Evolutionary conservation across 208 protist genomes (phyloP), one percentile per base, ranked within the genome.

Genomic region (Trypanosomatidae sp.): DNA sequence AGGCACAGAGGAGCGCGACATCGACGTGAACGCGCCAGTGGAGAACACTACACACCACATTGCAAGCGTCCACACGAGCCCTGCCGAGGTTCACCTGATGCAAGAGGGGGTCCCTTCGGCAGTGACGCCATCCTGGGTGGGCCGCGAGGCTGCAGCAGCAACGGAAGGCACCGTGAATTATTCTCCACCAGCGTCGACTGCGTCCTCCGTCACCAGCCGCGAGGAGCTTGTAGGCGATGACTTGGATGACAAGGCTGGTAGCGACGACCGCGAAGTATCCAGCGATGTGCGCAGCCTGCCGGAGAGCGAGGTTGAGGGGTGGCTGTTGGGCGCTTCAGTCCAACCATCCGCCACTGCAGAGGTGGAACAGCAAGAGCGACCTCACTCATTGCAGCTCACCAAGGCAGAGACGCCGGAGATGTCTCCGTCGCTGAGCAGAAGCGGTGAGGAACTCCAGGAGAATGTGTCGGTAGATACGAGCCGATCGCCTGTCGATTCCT

Each of bases 221-320:
- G 66, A 50, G 33, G 49, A 50, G 7, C 44, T 68, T 28, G 46
- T 39, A n/a, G 22, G 5, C 0, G 15, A 8, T 9, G n/a, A 22
- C 25, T 41, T 5, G 25, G 44, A 50, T 50, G 10, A 7, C 52
- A 50, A 71, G 36, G 15, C 30, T 15, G 15, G n/a, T 5, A 43
- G 22, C 22, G 39, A 36, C 36, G 39, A 15, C 44, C 33, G 46
- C 65, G 30, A 69, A 36, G 65, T 9, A 5, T 17, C 28, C 65
- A 33, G 47, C 39, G 68, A 72, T 55, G 52, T 72, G 68, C 36
- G 68, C n/a, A 64, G 53, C 36, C 53, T 64, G 13, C 36, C 19
- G 36, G 68, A 50, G 30, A 72, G 68, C 52, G 53, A 64, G 39
- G 25, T 55, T 19, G 68, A n/a, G 41, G 52, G 4, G 68, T 49